These are phyloP conservation scores for Xylariomycetidae sp. DNA, from an alignment of 2,329 filamentous ascomycete species.

Conservation along the genomic window DNA sequence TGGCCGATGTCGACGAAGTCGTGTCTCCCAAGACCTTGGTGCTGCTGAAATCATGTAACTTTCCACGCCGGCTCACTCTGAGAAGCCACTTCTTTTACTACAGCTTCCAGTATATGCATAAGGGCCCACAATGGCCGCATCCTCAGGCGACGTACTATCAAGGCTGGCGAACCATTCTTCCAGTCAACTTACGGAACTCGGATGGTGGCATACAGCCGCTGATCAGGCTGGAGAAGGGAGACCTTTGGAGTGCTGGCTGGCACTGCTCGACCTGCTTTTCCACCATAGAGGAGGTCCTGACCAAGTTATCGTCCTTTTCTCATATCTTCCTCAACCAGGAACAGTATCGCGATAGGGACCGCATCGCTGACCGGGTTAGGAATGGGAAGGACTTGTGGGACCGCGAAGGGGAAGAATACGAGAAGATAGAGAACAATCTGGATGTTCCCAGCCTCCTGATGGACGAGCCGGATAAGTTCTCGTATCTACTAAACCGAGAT, in stretches of 20 bases:
- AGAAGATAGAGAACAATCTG: slow-evolving; percentile 42
- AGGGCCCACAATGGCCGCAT: slow-evolving; percentile 46
- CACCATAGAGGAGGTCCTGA: slow-evolving; percentile 49
- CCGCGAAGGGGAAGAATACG: slow-evolving; percentile 41
- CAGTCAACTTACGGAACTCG: slow-evolving; percentile 48
- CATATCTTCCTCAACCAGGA: slow-evolving; percentile 49
- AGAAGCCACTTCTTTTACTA: slow-evolving; percentile 53
- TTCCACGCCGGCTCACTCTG: slow-evolving; percentile 49
- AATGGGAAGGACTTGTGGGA: slow-evolving; percentile 53
- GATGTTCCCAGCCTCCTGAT: slow-evolving; percentile 50
- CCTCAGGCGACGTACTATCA: slow-evolving; percentile 56
- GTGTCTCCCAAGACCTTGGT: slow-evolving; percentile 45
- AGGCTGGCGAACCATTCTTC: slow-evolving; percentile 45
- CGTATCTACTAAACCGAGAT: slow-evolving; percentile 42
- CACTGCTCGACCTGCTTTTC: slow-evolving; percentile 59
- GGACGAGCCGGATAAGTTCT: slow-evolving; percentile 33
- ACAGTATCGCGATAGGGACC: slow-evolving; percentile 40
- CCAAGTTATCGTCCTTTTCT: slow-evolving; percentile 53
- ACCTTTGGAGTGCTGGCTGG: slow-evolving; percentile 50
- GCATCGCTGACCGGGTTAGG: slow-evolving; percentile 47
- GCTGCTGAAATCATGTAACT: slow-evolving; percentile 45
- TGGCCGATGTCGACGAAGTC: slow-evolving; percentile 59
- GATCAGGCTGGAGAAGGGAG: slow-evolving; percentile 37
- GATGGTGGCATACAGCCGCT: slow-evolving; percentile 35
- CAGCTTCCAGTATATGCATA: slow-evolving; percentile 49